Percentiles rank a stretch among this genome's conserved stretches.
phyloP scores from a whole-genome alignment of 768 basidiomycete species.

The Mycena sanguinolenta region DNA sequence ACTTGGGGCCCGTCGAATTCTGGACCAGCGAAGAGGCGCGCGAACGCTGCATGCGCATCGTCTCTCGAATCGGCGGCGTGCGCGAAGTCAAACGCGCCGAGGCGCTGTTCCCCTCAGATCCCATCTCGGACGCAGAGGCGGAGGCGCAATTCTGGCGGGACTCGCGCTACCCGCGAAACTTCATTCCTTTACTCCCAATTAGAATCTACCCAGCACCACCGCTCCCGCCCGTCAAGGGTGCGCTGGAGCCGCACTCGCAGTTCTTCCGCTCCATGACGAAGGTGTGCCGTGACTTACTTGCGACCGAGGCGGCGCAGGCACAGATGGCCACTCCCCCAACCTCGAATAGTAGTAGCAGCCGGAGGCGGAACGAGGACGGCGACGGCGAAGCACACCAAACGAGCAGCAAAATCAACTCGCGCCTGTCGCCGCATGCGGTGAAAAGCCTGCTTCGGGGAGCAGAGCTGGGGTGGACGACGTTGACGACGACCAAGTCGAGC shows the following conservation, averaged over 20 bases:
- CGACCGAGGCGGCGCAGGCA: conserved; percentile 51
- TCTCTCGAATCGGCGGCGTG: conserved; percentile 82
- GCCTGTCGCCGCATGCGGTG: conserved; percentile 83
- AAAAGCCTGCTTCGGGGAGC: conserved; percentile 81
- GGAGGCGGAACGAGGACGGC: no score
- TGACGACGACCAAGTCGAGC: conserved; percentile 88
- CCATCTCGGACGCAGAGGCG: conserved; percentile 45
- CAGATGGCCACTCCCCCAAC: no score
- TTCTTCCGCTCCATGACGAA: conserved; percentile 65
- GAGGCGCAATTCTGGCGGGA: conserved; percentile 71
- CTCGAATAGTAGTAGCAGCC: no score
- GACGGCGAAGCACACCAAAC: conserved; percentile 52
- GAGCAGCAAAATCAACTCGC: conserved; percentile 66
- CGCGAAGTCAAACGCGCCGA: conserved; percentile 74
- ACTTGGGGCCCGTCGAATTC: conserved; percentile 62
- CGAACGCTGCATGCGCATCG: conserved; percentile 80
- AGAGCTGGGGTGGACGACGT: conserved; percentile 79
- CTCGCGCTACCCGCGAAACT: conserved; percentile 68
- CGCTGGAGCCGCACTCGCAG: conserved; percentile 34
- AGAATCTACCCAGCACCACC: conserved; percentile 56
- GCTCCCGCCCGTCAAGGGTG: conserved; percentile 17
- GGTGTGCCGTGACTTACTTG: conserved; percentile 69
- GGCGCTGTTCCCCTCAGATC: conserved; percentile 63
- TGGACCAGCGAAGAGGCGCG: conserved; percentile 88
- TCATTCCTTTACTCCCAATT: conserved; percentile 72